These are phyloP conservation scores for Penicillium chermesinum DNA, from an alignment of 495 filamentous ascomycete species.

Conservation along the genomic window DNA sequence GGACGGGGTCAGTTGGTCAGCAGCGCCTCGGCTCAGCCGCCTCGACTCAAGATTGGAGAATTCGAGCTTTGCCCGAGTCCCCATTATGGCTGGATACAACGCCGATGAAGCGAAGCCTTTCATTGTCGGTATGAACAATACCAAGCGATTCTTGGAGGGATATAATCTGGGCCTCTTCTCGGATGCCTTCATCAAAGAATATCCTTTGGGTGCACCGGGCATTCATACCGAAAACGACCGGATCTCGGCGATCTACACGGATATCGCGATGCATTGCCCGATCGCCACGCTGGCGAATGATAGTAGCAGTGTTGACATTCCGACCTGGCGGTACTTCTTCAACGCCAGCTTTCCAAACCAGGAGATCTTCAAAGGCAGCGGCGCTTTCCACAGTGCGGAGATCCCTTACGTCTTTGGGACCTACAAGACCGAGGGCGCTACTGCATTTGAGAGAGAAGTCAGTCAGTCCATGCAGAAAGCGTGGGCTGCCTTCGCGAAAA, in stretches of 20 bases:
- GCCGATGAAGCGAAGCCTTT: neutral
- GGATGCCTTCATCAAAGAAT: constrained; percentile 1
- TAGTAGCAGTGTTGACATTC: constrained; percentile 11
- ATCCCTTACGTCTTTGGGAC: constrained; percentile 30
- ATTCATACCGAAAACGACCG: constrained; percentile 14
- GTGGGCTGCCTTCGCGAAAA: constrained; percentile 30
- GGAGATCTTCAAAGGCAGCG: constrained; percentile 8
- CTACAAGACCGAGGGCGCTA: constrained; percentile 13
- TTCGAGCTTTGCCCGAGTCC: neutral
- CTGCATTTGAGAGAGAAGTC: constrained; percentile 17
- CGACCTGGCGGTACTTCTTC: constrained; percentile 27
- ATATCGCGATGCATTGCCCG: constrained; percentile 23
- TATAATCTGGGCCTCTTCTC: neutral
- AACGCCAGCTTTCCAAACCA: constrained; percentile 32
- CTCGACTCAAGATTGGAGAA: neutral
- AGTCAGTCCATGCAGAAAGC: constrained; percentile 22
- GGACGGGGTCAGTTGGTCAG: neutral
- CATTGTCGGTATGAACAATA: neutral
- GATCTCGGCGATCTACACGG: constrained; percentile 19
- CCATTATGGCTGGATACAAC: neutral
- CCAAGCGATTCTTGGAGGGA: neutral
- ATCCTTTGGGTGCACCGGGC: constrained; percentile 4
- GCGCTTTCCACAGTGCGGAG: constrained; percentile 27
- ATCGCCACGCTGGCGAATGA: constrained; percentile 16
- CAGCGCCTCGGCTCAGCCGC: neutral